Base-by-base conservation (phyloP, 257 asterid genomes). In the Lantana camara region DNA sequence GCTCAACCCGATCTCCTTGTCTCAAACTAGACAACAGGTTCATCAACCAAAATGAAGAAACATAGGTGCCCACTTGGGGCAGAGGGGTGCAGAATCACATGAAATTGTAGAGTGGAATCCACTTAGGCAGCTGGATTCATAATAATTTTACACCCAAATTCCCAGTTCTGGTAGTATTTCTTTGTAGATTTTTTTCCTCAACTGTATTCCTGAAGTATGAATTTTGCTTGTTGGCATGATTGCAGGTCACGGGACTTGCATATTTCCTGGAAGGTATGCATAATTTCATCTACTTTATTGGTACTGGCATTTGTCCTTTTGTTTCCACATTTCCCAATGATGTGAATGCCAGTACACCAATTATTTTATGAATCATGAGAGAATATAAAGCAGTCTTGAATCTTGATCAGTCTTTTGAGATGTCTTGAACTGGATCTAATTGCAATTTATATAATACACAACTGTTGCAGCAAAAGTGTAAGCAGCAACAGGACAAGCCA, bases 241-340 rank as follows among this genome's bases (percentile, higher is more conserved):
- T 86, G 85, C 96, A 94, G 98, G 99, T 85, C 88, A 87, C 79
- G 98, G 87, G 85, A 70, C 45, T 46, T 94, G 99, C 83, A 59
- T 84, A 75, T 90, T 88, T 86, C 98, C 96, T 64, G 99, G 99
- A 86, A 94, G 98, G 99, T 94, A 71, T 73, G 91, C 71, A 53
- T 49, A 55, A 55, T 70, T 66, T 64, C 22, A 35, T 66, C 27
- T 68, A 69, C 69, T 51, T 58, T 68, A 12, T 55, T 60, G 22
- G 54, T 59, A 58, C 69, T 22, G 38, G n/a, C 6, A 51, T 79
- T 27, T 81, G 80, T 77, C 77, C 23, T 66, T 72, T 44, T 68
- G 57, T 57, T 52, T 72, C n/a, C 34, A 34, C 80, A 47, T 60
- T 70, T 70, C 65, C 76, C 71, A 15, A 47, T 64, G 68, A 75